Evolutionary conservation across 768 basidiomycete genomes (phyloP).

Genomic region (Hebeloma cylindrosporum): DNA sequence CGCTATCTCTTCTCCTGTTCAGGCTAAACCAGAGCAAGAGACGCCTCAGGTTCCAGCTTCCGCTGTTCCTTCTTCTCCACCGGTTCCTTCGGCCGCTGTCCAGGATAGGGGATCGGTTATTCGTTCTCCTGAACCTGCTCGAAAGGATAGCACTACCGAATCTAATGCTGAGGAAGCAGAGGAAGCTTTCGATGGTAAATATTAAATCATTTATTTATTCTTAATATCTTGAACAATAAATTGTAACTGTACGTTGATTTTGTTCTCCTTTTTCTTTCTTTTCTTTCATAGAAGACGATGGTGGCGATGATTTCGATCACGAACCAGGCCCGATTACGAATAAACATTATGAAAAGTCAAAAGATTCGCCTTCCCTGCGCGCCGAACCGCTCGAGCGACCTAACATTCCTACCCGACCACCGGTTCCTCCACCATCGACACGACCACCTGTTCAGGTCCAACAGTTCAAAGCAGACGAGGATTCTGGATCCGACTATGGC

Average conservation of each 20-base stretch:
- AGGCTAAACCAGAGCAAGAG: slow-evolving; percentile 11
- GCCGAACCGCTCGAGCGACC: slow-evolving; percentile 1
- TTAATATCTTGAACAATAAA: slow-evolving; percentile 14
- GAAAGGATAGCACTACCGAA: slow-evolving; percentile 8
- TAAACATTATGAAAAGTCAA: slow-evolving; percentile 11
- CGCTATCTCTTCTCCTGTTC: slow-evolving; percentile 32
- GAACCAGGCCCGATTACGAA: slow-evolving; percentile 1
- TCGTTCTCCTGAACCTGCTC: not conserved
- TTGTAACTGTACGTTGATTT: slow-evolving; percentile 31
- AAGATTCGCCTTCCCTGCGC: slow-evolving; percentile 1
- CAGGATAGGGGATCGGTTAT: no score
- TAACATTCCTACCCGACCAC: slow-evolving; percentile 4
- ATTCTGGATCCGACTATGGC: slow-evolving; percentile 13
- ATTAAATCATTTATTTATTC: slow-evolving; percentile 26
- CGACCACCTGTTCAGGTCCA: slow-evolving; percentile 13
- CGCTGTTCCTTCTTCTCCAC: not conserved
- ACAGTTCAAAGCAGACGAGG: slow-evolving; percentile 13
- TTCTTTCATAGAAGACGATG: slow-evolving; percentile 20
- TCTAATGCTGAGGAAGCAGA: slow-evolving; percentile 17
- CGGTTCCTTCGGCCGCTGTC: slow-evolving; percentile 1
- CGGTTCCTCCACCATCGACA: slow-evolving; percentile 2
- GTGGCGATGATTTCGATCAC: slow-evolving; percentile 15
- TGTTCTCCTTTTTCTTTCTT: slow-evolving; percentile 9
- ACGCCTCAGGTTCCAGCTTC: slow-evolving; percentile 6
- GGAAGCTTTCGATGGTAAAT: slow-evolving; percentile 34